Conservation (phyloP, 176 grass and related monocot species). For the Oryza longistaminata region DNA sequence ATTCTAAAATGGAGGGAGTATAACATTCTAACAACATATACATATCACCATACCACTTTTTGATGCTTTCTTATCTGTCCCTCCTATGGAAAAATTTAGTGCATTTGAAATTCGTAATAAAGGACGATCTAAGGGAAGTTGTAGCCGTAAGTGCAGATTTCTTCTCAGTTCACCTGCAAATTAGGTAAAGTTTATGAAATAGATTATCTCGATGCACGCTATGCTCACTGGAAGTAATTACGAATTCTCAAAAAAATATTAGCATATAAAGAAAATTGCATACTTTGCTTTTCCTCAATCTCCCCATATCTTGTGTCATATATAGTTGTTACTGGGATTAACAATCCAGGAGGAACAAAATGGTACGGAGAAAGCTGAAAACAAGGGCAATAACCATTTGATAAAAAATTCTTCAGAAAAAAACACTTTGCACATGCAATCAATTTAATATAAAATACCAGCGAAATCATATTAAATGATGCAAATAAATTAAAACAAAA, state of each 20-base stretch:
- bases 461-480: not conserved
- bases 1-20: too few relatives aligned
- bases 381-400: slow-evolving; percentile 18
- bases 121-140: slow-evolving; percentile 85
- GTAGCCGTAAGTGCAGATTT: slow-evolving; percentile 78
- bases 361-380: slow-evolving; percentile 77
- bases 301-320: slow-evolving; percentile 95
- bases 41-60: slow-evolving; percentile 44
- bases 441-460: not conserved
- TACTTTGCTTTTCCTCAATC: slow-evolving; percentile 96
- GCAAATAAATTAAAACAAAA: slow-evolving; percentile 16
- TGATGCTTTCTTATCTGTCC: slow-evolving; percentile 29
- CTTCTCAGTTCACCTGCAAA: slow-evolving; percentile 74
- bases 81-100: slow-evolving; percentile 51
- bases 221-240: slow-evolving; percentile 13
- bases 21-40: not conserved
- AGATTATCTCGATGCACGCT: not conserved
- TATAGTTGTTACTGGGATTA: slow-evolving; percentile 79
- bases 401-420: slow-evolving; percentile 15
- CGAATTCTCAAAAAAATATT: not conserved
- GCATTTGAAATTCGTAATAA: slow-evolving; percentile 80
- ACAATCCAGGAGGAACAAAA: slow-evolving; percentile 71
- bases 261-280: not conserved
- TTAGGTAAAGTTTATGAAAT: not conserved
- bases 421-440: slow-evolving; percentile 6